Conservation (phyloP, 1,284 basidiomycete species). For the Marasmius sp. region DNA sequence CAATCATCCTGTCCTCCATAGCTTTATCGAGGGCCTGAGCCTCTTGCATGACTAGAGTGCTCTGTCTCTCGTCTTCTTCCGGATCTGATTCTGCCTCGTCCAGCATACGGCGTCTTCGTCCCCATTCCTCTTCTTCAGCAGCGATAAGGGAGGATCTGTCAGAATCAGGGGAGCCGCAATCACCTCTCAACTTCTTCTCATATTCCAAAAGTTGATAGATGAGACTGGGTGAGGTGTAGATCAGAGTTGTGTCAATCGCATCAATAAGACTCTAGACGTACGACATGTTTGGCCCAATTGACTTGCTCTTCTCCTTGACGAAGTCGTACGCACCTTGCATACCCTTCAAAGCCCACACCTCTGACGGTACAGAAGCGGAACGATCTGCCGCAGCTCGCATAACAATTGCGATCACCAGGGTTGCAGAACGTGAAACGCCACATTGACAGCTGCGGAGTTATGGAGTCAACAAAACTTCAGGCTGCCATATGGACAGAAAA, state of each 20-base stretch:
- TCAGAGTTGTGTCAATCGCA: constrained; percentile 5
- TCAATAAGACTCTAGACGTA: constrained; percentile 45
- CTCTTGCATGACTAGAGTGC: constrained; percentile 64
- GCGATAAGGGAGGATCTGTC: constrained; percentile 52
- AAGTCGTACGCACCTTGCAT: constrained; percentile 94
- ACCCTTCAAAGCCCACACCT: constrained; percentile 77
- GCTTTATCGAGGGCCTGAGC: constrained; percentile 76
- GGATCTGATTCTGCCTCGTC: constrained; percentile 55
- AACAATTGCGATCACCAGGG: constrained; percentile 89
- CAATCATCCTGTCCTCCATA: constrained; percentile 77
- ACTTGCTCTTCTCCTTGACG: constrained; percentile 86
- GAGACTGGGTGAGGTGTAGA: constrained; percentile 52
- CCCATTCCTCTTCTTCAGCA: constrained; percentile 84
- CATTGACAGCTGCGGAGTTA: constrained; percentile 79
- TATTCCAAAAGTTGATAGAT: constrained; percentile 97
- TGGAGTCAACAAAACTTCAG: constrained; percentile 17
- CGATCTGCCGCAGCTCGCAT: constrained; percentile 88
- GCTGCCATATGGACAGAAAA: constrained; percentile 13
- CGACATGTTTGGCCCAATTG: constrained; percentile 96
- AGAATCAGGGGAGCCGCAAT: constrained; percentile 49
- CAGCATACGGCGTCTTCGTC: constrained; percentile 64
- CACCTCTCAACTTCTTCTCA: constrained; percentile 73
- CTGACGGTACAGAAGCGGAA: constrained; percentile 63
- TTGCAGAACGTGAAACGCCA: constrained; percentile 93
- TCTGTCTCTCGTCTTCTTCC: constrained; percentile 53